These are phyloP conservation scores for Penicillium brasilianum DNA, from an alignment of 2,329 filamentous ascomycete species.

Conservation along the genomic window DNA sequence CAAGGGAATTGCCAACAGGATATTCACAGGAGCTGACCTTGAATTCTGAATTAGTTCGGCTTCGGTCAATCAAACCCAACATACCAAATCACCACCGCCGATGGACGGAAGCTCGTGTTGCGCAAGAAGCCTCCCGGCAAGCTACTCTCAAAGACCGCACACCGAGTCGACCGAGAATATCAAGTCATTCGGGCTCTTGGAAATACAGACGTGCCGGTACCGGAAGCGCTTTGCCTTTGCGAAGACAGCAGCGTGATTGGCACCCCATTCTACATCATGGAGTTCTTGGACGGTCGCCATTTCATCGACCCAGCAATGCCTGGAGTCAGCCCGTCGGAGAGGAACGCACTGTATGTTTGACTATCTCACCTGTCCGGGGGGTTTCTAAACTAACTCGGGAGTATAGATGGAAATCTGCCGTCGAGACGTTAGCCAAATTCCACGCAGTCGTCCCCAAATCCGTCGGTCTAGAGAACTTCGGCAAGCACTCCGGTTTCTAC, in stretches of 20 bases:
- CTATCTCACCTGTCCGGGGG: background rate
- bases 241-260: conserved; percentile 80
- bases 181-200: conserved; percentile 84
- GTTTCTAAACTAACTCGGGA: background rate
- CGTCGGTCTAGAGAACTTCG: conserved; percentile 74
- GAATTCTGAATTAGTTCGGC: conserved; percentile 69
- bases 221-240: conserved; percentile 81
- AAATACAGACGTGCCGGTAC: conserved; percentile 81
- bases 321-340: conserved; percentile 68
- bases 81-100: conserved; percentile 80
- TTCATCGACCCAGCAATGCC: conserved; percentile 88
- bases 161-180: conserved; percentile 96
- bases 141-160: conserved; percentile 89
- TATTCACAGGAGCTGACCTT: conserved; percentile 1
- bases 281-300: conserved; percentile 90
- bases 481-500: conserved; percentile 78
- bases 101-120: conserved; percentile 78
- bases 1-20: background rate
- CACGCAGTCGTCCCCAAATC: conserved; percentile 72
- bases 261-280: conserved; percentile 97
- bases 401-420: conserved; percentile 76
- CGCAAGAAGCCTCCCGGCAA: conserved; percentile 98
- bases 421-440: conserved; percentile 81
- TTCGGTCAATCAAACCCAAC: conserved; percentile 98
- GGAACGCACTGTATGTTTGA: conserved; percentile 69